A percentile compares a stretch with the other conserved stretches of the same genome.
Evolutionary conservation across 78 protist species (phyloP).

Genomic region (Dictyostelium discoideum): dicty_2.7 NC_007089.4:2336001-2336500

Average conservation of each 20-base stretch:
- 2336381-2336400: conserved; percentile 81
- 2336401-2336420: conserved; percentile 49
- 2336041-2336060: conserved; percentile 74
- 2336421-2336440: conserved; percentile 88
- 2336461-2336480: conserved; percentile 85
- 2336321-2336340: conserved; percentile 77
- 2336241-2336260: conserved; percentile 83
- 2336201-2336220: conserved; percentile 79
- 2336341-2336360: conserved; percentile 61
- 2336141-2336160: conserved; percentile 78
- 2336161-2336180: conserved; percentile 72
- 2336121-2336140: conserved; percentile 44
- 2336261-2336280: conserved; percentile 60
- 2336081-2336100: conserved; percentile 66
- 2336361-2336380: conserved; percentile 81
- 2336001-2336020: no score
- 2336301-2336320: conserved; percentile 92
- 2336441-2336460: conserved; percentile 83
- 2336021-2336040: not conserved
- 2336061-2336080: conserved; percentile 67
- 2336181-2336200: conserved; percentile 68
- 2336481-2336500: conserved; percentile 70
- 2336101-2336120: conserved; percentile 58
- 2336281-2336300: conserved; percentile 78
- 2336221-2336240: conserved; percentile 77